These are phyloP conservation scores for Mucor indicus DNA, from an alignment of 371 early-diverging fungal genomes.

Conservation along the genomic window DNA sequence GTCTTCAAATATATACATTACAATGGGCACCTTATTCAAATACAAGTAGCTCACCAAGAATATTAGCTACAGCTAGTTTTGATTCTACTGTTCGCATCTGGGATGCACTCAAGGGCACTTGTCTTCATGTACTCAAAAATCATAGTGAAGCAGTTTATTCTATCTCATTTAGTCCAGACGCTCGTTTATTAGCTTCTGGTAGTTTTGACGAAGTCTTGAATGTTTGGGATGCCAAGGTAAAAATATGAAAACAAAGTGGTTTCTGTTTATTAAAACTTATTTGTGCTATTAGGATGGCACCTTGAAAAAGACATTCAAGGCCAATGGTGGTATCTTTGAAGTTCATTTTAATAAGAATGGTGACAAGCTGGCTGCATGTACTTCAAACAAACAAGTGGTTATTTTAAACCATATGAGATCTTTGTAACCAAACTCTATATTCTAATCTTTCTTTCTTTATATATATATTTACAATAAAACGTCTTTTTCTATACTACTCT, in stretches of 20 bases:
- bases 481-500: background rate
- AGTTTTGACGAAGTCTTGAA: constrained; percentile 81
- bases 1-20: constrained; percentile 74
- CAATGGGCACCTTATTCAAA: constrained; percentile 56
- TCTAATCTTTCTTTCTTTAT: background rate
- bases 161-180: constrained; percentile 86
- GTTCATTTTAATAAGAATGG: constrained; percentile 70
- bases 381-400: constrained; percentile 49
- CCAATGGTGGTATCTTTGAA: constrained; percentile 76
- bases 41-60: constrained; percentile 26
- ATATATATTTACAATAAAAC: constrained; percentile 2
- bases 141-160: constrained; percentile 85
- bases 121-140: constrained; percentile 69
- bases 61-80: constrained; percentile 83
- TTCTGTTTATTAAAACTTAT: too few species aligned
- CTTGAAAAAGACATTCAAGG: constrained; percentile 62
- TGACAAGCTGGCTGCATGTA: constrained; percentile 51
- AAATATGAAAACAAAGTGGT: background rate
- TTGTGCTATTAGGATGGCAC: constrained; percentile 68
- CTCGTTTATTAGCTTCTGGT: constrained; percentile 79
- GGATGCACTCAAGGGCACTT: constrained; percentile 74
- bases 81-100: constrained; percentile 89
- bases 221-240: constrained; percentile 79
- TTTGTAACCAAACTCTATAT: background rate
- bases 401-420: constrained; percentile 15